Conservation (phyloP, 495 filamentous ascomycete genomes). For the Hyaloscypha hepaticicola region DNA sequence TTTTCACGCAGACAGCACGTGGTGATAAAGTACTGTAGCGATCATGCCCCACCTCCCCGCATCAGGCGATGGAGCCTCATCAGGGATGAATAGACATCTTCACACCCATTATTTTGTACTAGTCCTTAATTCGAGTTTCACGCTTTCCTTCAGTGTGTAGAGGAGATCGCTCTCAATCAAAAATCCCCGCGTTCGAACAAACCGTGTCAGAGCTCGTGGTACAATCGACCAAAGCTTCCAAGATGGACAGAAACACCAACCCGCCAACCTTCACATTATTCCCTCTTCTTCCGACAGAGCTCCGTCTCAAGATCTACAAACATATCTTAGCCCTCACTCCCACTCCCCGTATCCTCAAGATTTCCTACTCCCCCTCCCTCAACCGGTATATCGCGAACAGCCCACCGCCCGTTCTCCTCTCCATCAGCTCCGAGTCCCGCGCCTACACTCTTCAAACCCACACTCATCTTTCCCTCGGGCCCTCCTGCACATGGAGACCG, state of each 20-base stretch:
- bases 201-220: neutral
- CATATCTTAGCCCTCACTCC: neutral
- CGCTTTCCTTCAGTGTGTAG: neutral
- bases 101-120: neutral
- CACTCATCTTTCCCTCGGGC: slow-evolving; percentile 4
- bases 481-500: neutral
- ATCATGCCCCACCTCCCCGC: neutral
- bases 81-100: neutral
- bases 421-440: slow-evolving; percentile 22
- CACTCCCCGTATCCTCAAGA: slow-evolving; percentile 24
- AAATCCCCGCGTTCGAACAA: neutral
- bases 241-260: neutral
- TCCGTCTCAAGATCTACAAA: slow-evolving; percentile 12
- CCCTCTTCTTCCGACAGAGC: slow-evolving; percentile 3
- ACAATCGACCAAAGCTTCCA: neutral
- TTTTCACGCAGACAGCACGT: neutral
- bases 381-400: slow-evolving; percentile 22
- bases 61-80: neutral
- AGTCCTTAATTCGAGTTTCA: neutral
- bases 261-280: slow-evolving; percentile 2
- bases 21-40: neutral
- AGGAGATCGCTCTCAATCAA: neutral
- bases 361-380: slow-evolving; percentile 23
- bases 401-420: slow-evolving; percentile 21
- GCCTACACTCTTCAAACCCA: slow-evolving; percentile 6